These are phyloP conservation scores for Polyporus tsugae DNA, from an alignment of 1,284 basidiomycete species.

Conservation along the genomic window DNA sequence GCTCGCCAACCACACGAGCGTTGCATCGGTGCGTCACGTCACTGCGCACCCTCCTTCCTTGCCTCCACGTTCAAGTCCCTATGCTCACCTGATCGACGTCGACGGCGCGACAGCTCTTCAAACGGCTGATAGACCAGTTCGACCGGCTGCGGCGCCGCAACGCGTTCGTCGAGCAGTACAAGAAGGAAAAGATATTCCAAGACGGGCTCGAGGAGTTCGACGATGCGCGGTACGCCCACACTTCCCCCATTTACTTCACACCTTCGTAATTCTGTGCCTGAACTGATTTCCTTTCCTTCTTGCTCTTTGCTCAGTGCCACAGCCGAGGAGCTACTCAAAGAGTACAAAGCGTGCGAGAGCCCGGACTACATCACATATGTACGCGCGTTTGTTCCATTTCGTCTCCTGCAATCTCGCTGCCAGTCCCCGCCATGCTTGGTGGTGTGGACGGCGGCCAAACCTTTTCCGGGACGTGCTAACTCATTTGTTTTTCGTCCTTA, in stretches of 20 bases:
- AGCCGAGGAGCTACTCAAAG: constrained; percentile 86
- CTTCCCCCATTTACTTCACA: not conserved
- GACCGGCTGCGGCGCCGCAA: constrained; percentile 90
- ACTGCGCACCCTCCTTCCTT: not conserved
- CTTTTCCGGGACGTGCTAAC: not conserved
- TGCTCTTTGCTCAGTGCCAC: constrained; percentile 64
- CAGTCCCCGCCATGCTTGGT: not conserved
- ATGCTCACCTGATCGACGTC: not conserved
- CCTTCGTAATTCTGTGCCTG: not conserved
- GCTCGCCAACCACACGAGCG: constrained; percentile 99
- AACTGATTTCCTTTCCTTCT: not conserved
- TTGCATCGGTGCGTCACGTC: constrained; percentile 81
- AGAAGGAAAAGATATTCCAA: constrained; percentile 95
- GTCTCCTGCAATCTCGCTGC: constrained; percentile 1
- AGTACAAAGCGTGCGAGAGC: constrained; percentile 94
- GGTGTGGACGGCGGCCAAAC: not conserved
- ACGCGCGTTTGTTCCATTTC: constrained; percentile 37
- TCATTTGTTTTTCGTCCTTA: not conserved
- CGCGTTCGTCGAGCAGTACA: constrained; percentile 98
- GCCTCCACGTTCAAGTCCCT: not conserved
- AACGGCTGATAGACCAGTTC: constrained; percentile 96
- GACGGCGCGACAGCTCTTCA: constrained; percentile 81
- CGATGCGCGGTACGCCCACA: constrained; percentile 77
- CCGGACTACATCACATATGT: constrained; percentile 90
- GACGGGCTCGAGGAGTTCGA: constrained; percentile 95